These are phyloP conservation scores for Friedmanniomyces endolithicus DNA, from an alignment of 495 filamentous ascomycete genomes.

Conservation along the genomic window DNA sequence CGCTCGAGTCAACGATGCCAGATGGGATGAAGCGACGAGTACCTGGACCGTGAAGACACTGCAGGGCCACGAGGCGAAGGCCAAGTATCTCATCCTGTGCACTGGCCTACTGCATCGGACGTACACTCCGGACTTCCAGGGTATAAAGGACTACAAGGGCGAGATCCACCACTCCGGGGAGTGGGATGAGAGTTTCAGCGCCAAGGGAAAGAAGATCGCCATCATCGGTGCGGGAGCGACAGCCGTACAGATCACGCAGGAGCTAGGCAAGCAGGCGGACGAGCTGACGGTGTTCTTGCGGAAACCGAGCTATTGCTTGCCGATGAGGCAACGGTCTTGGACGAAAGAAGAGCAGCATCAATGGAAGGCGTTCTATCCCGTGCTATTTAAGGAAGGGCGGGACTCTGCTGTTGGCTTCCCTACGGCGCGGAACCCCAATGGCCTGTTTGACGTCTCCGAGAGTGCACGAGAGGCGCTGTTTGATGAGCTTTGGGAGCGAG, in stretches of 20 bases:
- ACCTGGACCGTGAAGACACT: slow-evolving; percentile 20
- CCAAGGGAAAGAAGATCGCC: slow-evolving; percentile 14
- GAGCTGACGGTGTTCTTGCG: slow-evolving; percentile 19
- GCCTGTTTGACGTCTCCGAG: background rate
- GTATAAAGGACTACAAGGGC: slow-evolving; percentile 30
- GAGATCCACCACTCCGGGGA: slow-evolving; percentile 40
- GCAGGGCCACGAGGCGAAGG: slow-evolving; percentile 4
- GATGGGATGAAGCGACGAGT: slow-evolving; percentile 8
- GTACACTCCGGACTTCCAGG: slow-evolving; percentile 25
- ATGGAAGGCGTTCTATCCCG: slow-evolving; percentile 31
- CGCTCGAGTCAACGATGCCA: slow-evolving; percentile 17
- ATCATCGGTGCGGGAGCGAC: slow-evolving; percentile 20
- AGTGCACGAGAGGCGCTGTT: slow-evolving; percentile 8
- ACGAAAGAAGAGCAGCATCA: slow-evolving; percentile 2
- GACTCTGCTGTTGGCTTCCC: slow-evolving; percentile 4
- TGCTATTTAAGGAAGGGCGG: slow-evolving; percentile 2
- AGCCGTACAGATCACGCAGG: slow-evolving; percentile 19
- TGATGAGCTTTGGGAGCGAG: slow-evolving; percentile 9
- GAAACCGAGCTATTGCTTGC: slow-evolving; percentile 12
- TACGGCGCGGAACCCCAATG: background rate
- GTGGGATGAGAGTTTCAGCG: slow-evolving; percentile 29
- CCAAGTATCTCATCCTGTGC: slow-evolving; percentile 17
- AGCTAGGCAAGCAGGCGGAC: slow-evolving; percentile 12
- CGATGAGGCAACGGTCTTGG: slow-evolving; percentile 3
- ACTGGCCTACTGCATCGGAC: slow-evolving; percentile 22